Percentiles rank a stretch among this genome's conserved stretches.
Conservation (phyloP, 352 stramenopile species). For the Phytophthora pseudosyringae region DNA sequence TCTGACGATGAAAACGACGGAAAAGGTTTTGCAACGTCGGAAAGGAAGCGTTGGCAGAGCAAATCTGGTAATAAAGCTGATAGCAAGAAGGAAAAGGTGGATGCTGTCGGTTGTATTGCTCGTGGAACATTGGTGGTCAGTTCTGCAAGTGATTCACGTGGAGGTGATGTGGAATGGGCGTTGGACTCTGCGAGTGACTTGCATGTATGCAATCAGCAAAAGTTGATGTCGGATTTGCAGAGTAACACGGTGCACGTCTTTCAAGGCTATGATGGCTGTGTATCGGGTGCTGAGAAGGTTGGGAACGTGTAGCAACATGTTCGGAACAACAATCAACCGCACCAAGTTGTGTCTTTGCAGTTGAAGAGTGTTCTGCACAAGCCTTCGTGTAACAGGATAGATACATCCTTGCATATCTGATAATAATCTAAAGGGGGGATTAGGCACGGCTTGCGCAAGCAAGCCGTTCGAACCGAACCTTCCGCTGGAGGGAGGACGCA, state of each 20-base stretch:
- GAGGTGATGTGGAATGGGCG: constrained; percentile 13
- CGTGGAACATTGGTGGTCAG: not conserved
- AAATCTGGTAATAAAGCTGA: constrained; percentile 1
- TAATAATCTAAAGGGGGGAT: no score
- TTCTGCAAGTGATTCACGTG: constrained; percentile 9
- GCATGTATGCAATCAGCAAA: constrained; percentile 14
- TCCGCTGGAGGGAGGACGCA: no score
- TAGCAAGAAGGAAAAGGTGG: constrained; percentile 2
- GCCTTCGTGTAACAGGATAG: not conserved
- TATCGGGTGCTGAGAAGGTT: not conserved
- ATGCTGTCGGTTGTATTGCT: constrained; percentile 5
- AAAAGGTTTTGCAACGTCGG: constrained; percentile 8
- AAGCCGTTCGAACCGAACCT: no score
- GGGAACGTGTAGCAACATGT: not conserved
- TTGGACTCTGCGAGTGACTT: constrained; percentile 13
- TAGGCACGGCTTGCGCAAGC: no score
- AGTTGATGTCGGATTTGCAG: not conserved
- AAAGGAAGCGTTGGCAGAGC: constrained; percentile 17
- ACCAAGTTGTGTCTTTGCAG: not conserved
- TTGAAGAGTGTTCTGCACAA: constrained; percentile 4
- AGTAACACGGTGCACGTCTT: not conserved
- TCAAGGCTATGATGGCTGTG: not conserved
- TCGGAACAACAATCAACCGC: not conserved
- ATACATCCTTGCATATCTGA: no score
- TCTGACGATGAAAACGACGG: not conserved